Percentiles rank a stretch among this genome's conserved stretches.
Evolutionary conservation across 495 filamentous ascomycete genomes (phyloP).

Genomic region (Astrocystis sublimbata): DNA sequence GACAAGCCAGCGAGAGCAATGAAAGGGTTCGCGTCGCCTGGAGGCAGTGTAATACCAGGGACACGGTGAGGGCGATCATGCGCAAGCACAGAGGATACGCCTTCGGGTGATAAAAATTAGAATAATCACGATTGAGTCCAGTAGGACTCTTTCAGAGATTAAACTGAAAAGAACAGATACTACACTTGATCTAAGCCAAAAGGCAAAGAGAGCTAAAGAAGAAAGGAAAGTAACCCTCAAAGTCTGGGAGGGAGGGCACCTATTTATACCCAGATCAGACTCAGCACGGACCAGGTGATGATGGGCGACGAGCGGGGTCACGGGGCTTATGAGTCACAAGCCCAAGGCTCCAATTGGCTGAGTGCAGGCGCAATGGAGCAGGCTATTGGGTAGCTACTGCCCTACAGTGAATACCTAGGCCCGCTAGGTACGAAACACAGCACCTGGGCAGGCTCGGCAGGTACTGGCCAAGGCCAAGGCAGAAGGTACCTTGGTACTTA

Average conservation of each 20-base stretch:
- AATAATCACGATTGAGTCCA: conserved; percentile 57
- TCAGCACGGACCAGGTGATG: too few species aligned
- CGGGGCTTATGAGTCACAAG: too few species aligned
- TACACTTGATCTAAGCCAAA: conserved; percentile 97
- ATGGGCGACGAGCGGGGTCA: too few species aligned
- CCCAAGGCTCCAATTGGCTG: too few species aligned
- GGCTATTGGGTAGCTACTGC: too few species aligned
- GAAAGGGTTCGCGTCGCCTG: conserved; percentile 33
- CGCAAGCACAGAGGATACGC: conserved; percentile 70
- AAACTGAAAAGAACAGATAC: conserved; percentile 99
- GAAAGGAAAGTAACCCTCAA: conserved; percentile 11
- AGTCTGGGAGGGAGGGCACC: not conserved
- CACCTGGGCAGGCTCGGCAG: too few species aligned
- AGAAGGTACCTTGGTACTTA: too few species aligned
- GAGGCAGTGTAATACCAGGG: conserved; percentile 34
- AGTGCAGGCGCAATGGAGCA: too few species aligned
- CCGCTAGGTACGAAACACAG: too few species aligned
- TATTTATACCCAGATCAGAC: not conserved
- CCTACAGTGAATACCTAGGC: too few species aligned
- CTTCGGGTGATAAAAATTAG: conserved; percentile 61
- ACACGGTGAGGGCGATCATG: conserved; percentile 48
- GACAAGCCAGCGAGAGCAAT: conserved; percentile 23
- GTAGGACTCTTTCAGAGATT: conserved; percentile 61
- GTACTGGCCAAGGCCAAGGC: too few species aligned
- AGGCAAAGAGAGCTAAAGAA: conserved; percentile 47